Conservation (phyloP, 192 early-diverging fungal genomes). For the Phycomyces blakesleeanus region DNA sequence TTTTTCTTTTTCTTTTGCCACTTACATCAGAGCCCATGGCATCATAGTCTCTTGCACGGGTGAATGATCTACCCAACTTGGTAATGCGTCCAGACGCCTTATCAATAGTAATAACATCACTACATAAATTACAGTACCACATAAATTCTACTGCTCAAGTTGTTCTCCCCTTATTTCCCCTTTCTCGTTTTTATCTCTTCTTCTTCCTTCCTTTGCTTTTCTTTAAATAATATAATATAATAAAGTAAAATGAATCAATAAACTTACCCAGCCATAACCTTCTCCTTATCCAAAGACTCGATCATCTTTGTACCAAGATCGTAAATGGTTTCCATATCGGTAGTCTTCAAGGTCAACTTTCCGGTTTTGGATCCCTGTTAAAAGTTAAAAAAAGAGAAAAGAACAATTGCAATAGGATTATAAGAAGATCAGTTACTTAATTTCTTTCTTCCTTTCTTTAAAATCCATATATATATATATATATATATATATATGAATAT, state of each 20-base stretch:
- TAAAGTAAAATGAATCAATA: too few relatives aligned
- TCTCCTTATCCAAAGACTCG: slow-evolving; percentile 94
- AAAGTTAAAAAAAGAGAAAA: too few relatives aligned
- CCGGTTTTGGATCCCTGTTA: slow-evolving; percentile 87
- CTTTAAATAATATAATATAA: too few relatives aligned
- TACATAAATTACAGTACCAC: slow-evolving; percentile 18
- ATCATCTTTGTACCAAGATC: slow-evolving; percentile 99
- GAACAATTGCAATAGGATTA: too few relatives aligned
- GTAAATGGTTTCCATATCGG: slow-evolving; percentile 99
- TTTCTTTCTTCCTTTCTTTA: slow-evolving; percentile 1
- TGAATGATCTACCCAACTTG: slow-evolving; percentile 93
- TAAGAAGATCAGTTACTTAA: too few relatives aligned
- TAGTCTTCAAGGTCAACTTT: slow-evolving; percentile 97
- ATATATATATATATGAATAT: too few relatives aligned
- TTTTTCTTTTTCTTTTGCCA: background rate
- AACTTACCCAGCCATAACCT: slow-evolving; percentile 86
- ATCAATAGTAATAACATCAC: slow-evolving; percentile 97
- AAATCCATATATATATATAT: too few relatives aligned
- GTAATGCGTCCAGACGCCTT: slow-evolving; percentile 96
- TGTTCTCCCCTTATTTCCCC: too few relatives aligned
- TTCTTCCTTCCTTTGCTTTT: too few relatives aligned
- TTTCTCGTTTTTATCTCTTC: too few relatives aligned
- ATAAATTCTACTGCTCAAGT: too few relatives aligned
- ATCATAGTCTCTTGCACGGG: slow-evolving; percentile 95
- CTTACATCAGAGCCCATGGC: slow-evolving; percentile 92